Conservation (phyloP, 306 rosid species). For the Lathyrus oleraceus region DNA sequence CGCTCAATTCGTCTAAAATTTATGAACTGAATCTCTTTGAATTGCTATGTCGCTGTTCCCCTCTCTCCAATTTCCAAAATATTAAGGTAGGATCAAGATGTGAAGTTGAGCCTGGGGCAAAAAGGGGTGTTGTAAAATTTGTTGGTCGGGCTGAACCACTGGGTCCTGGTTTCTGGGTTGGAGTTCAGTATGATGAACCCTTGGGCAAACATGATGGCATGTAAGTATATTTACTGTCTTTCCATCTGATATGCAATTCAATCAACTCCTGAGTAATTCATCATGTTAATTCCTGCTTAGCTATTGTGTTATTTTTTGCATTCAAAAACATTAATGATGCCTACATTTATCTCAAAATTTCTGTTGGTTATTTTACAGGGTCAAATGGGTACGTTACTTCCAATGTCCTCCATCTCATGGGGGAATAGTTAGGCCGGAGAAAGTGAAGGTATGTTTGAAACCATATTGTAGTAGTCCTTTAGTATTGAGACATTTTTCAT, state of each 20-base stretch:
- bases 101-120: slow-evolving; percentile 88
- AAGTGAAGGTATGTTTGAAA: slow-evolving; percentile 71
- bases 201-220: slow-evolving; percentile 95
- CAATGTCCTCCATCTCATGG: slow-evolving; percentile 81
- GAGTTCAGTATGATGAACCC: slow-evolving; percentile 95
- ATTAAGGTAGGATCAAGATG: slow-evolving; percentile 90
- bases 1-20: not conserved
- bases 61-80: slow-evolving; percentile 23
- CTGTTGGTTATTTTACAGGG: slow-evolving; percentile 50
- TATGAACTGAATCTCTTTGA: slow-evolving; percentile 6
- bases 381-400: slow-evolving; percentile 81
- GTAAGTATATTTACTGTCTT: slow-evolving; percentile 50
- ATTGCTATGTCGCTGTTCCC: not conserved
- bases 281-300: not conserved
- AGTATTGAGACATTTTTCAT: not conserved
- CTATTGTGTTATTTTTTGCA: slow-evolving; percentile 6
- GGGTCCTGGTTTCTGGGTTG: slow-evolving; percentile 95
- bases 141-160: slow-evolving; percentile 76
- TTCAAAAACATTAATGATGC: not conserved
- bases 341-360: slow-evolving; percentile 6
- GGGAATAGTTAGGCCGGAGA: slow-evolving; percentile 84
- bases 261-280: not conserved
- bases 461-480: not conserved
- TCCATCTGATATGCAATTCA: slow-evolving; percentile 5
- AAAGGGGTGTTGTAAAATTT: slow-evolving; percentile 77